phyloP scores from a whole-genome alignment of 176 grass and related monocot genomes.

The Elymus sibiricus region DNA sequence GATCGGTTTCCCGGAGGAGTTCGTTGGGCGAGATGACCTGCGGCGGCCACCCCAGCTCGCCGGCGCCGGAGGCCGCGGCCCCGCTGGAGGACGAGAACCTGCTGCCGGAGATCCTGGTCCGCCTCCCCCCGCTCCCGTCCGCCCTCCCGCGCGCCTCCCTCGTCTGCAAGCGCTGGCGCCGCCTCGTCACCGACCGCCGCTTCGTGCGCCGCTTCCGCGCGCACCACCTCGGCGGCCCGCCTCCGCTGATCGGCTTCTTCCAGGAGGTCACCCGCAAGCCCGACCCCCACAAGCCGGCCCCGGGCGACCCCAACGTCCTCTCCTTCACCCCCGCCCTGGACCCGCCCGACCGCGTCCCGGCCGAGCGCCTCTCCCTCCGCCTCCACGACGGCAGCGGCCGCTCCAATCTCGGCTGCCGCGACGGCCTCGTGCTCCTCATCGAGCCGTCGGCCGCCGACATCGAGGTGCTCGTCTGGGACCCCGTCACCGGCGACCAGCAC shows the following conservation, averaged over 20 bases:
- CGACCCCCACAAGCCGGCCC: too few species aligned
- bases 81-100: not conserved
- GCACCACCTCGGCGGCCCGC: not conserved
- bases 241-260: not conserved
- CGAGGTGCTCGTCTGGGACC: not conserved
- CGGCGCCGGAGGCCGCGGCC: not conserved
- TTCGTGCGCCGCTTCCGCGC: not conserved
- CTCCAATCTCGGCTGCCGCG: not conserved
- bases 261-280: not conserved
- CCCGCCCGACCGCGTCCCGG: not conserved
- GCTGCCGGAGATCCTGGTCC: not conserved
- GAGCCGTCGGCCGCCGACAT: not conserved
- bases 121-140: not conserved
- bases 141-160: not conserved
- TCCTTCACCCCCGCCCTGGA: not conserved
- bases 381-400: not conserved
- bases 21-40: not conserved
- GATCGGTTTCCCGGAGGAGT: not conserved
- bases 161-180: conserved; percentile 9
- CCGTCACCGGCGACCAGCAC: not conserved
- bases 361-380: not conserved
- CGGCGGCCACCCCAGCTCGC: not conserved
- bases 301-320: not conserved
- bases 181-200: not conserved
- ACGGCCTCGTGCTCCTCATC: not conserved